Percentiles rank a stretch among this genome's conserved stretches.
phyloP scores from a whole-genome alignment of 1,284 basidiomycete genomes.

The Calocybe gambosa region DNA sequence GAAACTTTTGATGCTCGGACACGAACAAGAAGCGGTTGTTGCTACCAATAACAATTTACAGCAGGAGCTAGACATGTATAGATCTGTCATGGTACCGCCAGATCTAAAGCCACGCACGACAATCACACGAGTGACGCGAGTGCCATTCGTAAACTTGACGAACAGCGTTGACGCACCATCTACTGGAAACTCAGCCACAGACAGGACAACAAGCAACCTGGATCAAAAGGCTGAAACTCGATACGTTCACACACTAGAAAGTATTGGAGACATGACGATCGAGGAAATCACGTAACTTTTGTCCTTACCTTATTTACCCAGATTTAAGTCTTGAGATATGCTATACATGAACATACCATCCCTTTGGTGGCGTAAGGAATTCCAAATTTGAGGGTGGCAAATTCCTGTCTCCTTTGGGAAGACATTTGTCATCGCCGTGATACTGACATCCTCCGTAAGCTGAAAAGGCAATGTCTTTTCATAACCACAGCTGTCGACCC shows the following conservation, averaged over 20 bases:
- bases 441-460: too few relatives aligned
- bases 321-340: too few relatives aligned
- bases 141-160: constrained; percentile 45
- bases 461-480: too few relatives aligned
- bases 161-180: constrained; percentile 29
- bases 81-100: constrained; percentile 51
- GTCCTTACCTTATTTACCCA: neutral
- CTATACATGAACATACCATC: too few relatives aligned
- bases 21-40: constrained; percentile 47
- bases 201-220: constrained; percentile 8
- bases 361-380: too few relatives aligned
- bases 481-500: too few relatives aligned
- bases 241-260: constrained; percentile 18
- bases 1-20: constrained; percentile 49
- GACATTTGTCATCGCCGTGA: too few relatives aligned
- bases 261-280: constrained; percentile 47
- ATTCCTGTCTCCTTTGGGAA: too few relatives aligned
- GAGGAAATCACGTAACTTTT: constrained; percentile 39
- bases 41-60: constrained; percentile 47
- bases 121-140: constrained; percentile 55
- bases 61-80: constrained; percentile 65
- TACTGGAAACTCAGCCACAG: neutral
- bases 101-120: constrained; percentile 56
- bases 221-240: constrained; percentile 12
- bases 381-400: too few relatives aligned